Base-by-base conservation (phyloP, 1,139 yeast species). In the Candida tetrigidarum region DNA sequence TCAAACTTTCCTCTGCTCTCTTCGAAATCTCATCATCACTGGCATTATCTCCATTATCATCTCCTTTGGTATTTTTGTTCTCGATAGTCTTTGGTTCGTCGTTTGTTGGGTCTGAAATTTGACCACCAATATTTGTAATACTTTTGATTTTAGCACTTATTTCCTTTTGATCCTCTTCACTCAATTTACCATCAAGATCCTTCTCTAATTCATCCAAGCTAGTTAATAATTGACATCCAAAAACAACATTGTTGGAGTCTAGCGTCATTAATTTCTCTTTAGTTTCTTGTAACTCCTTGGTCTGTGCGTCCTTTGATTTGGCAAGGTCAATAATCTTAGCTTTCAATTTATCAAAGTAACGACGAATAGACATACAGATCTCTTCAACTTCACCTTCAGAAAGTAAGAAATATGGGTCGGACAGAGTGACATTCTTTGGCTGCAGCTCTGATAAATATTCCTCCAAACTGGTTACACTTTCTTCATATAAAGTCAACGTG, bases 261-360 rank as follows among this genome's bases (percentile, higher is more conserved):
- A 34, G 19, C 3, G 37, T 9, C 2, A 6, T 34, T 5, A 33
- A 23, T 8, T 11, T 11, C 9, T 42, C 28, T 16, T 37, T 28
- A 10, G 14, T 11, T 2, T 8, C 34, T 12, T 18, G 12, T 2
- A 42, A 19, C 4, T 30, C 36, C 16, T 29, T 22, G 12, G 37
- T 15, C 23, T 29, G 32, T n/a, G 20, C 26, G 10, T 25, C 25
- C n/a, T 12, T 5, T 1, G 32, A 9, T 7, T 23, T n/a, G 5
- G 14, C 26, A 8, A 37, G 38, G 1, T 23, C 6, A 11, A 6
- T 1, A 15, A 30, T 36, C 22, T 14, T 28, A 5, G 10, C 10
- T 22, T 5, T 27, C 18, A 42, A 36, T 2, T 20, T 5, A 14
- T 42, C 41, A 42, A 42, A n/a, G 22, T 37, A 42, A 3, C n/a